Base-by-base conservation (phyloP, 768 basidiomycete species). In the Mrakia gelida region DNA sequence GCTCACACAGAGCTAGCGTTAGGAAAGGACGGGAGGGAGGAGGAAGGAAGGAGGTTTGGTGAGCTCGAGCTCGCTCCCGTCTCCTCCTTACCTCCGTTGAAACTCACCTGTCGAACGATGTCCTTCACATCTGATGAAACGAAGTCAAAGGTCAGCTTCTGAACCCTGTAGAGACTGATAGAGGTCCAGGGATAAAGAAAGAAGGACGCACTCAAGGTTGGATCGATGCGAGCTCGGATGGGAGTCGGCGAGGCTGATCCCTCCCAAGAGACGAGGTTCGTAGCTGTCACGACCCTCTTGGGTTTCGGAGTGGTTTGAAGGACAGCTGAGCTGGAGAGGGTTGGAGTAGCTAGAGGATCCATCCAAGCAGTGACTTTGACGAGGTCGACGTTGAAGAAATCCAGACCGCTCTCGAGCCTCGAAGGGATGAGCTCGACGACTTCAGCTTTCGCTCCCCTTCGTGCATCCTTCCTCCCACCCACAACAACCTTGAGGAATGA, bases 171-270 rank as follows among this genome's bases (percentile, higher is more conserved):
- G 34, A 18, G 73, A 16, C 59, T 28, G 62, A 8, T 26, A 13
- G 26, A 30, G 23, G 1, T 13, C 10, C 3, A 21, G 28, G 6
- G 38, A 32, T 11, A 2, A 3, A 21, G n/a, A 23, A 28, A 7
- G 32, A 32, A 32, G 32, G 15, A 59, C 75, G 32, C 8, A 71
- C 75, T 54, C 16, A 77, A 34, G 4, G 76, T 77, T 9, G 76
- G 52, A 43, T 77, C 76, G 38, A 77, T 77, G 41, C 76, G 49
- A n/a, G 76, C 71, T 43, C 76, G 49, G 16, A 77, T 63, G n/a
- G 70, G 30, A 38, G 18, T 5, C 59, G 28, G n/a, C 16, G 45
- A 18, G 63, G 3, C 63, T 7, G 30, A 7, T 34, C 26, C 34
- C 34, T 34, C 21, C 23, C 43, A 73, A 4, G 43, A 34, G 52